Percentiles rank a stretch among this genome's conserved stretches.
Conservation (phyloP, 2,329 filamentous ascomycete genomes). For the Cytospora piceicola region DNA sequence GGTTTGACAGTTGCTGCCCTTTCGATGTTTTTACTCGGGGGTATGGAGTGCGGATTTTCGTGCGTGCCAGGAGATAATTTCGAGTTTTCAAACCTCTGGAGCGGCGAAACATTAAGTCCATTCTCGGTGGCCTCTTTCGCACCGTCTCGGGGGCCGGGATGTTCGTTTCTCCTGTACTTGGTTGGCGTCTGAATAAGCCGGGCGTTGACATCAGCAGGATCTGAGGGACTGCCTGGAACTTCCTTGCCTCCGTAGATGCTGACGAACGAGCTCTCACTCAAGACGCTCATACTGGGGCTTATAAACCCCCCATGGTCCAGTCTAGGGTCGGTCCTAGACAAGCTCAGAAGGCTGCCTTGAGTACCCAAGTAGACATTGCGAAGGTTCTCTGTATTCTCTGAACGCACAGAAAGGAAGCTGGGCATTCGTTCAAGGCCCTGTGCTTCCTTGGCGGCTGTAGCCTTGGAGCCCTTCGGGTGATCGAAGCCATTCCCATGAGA, state of each 20-base stretch:
- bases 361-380: conserved; percentile 61
- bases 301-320: conserved; percentile 46
- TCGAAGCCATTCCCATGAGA: conserved; percentile 34
- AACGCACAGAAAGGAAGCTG: conserved; percentile 65
- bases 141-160: neutral
- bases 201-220: conserved; percentile 37
- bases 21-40: neutral
- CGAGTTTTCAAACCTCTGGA: conserved; percentile 55
- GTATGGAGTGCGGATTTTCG: conserved; percentile 29
- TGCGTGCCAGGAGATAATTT: conserved; percentile 38
- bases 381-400: conserved; percentile 63
- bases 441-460: conserved; percentile 36
- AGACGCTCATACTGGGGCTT: conserved; percentile 65
- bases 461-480: neutral
- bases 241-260: conserved; percentile 63
- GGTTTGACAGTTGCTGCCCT: conserved; percentile 17
- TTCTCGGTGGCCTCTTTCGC: conserved; percentile 11
- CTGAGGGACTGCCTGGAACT: conserved; percentile 34
- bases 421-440: conserved; percentile 59
- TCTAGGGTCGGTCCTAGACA: conserved; percentile 53
- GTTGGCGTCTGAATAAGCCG: conserved; percentile 42
- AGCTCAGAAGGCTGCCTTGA: conserved; percentile 52
- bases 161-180: conserved; percentile 26
- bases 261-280: conserved; percentile 70
- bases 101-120: conserved; percentile 46